Evolutionary conservation across 2,329 filamentous ascomycete genomes (phyloP), one percentile per base, ranked within the genome.

Genomic region (Bipolaris sorokiniana): DNA sequence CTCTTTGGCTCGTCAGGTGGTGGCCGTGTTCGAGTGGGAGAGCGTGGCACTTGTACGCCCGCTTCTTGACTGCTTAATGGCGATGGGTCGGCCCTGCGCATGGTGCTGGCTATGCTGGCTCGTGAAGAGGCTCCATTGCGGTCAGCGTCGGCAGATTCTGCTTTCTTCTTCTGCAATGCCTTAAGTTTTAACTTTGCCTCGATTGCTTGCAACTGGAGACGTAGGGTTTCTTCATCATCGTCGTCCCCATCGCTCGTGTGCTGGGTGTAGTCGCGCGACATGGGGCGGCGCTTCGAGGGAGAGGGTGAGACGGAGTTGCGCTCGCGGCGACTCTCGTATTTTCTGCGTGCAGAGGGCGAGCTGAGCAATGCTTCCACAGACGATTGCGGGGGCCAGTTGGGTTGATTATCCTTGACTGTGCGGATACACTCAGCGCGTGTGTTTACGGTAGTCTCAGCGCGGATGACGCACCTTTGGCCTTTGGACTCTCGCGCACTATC

Each of bases 131-230:
- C 58, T 28, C 62, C 62, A 42, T 52, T 61, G 23, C 61, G 67
- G n/a, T 72, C 67, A 6, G 48, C 58, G 16, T 69, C 65, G 1
- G 48, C 64, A 9, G 62, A 62, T 5, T 61, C 31, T 59, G 74
- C 56, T 26, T 73, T 68, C 48, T 81, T 78, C 70, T 82, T 86
- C 22, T 95, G 90, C 13, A 98, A 79, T 70, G 89, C 92, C 77
- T 97, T 98, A 63, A 98, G 77, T 76, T 89, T 95, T 50, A 98
- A 79, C 58, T 90, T 88, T 6, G 93, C 92, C 76, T 98, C 89
- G 56, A 99, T 96, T 53, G 91, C 92, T 63, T 93, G 88, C 5
- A 98, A 80, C 73, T 96, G 88, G 61, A 99, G 80, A 71, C 96
- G 87, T 33, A 98, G 79, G 1, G 88, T 96, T 80, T 98, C 93